A percentile compares a stretch with the other conserved stretches of the same genome.
Evolutionary conservation across 257 asterid species (phyloP).

Genomic region (Cynanchum wilfordii): DNA sequence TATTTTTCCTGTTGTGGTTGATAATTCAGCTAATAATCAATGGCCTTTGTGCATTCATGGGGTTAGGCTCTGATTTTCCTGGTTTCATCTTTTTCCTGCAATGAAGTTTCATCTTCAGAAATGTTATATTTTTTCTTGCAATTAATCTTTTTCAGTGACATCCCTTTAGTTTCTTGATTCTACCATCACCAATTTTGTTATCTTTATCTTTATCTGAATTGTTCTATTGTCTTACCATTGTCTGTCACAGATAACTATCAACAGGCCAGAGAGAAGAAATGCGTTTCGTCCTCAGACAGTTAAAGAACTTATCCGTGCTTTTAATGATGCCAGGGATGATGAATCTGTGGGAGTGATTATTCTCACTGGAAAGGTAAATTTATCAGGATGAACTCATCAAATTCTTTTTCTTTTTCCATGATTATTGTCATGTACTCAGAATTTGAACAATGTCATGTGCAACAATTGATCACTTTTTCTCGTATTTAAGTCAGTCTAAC

Average conservation of each 20-base stretch:
- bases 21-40: not conserved
- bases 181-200: not conserved
- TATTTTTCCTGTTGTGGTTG: not conserved
- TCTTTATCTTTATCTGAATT: too few species aligned
- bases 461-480: too few species aligned
- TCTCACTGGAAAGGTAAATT: slow-evolving; percentile 81
- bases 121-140: not conserved
- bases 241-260: slow-evolving; percentile 71
- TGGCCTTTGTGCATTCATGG: not conserved
- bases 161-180: not conserved
- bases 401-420: too few species aligned
- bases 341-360: slow-evolving; percentile 71
- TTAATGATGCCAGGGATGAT: slow-evolving; percentile 92
- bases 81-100: not conserved
- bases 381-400: not conserved
- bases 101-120: not conserved
- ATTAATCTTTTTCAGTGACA: not conserved
- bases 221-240: not conserved
- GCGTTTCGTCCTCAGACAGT: slow-evolving; percentile 90
- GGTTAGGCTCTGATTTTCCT: not conserved
- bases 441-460: too few species aligned
- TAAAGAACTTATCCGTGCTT: slow-evolving; percentile 88
- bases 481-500: too few species aligned
- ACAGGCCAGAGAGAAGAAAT: slow-evolving; percentile 89
- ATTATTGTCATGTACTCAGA: too few species aligned